phyloP scores from a whole-genome alignment of 176 grass and related monocot genomes.

The Areca catechu region DNA sequence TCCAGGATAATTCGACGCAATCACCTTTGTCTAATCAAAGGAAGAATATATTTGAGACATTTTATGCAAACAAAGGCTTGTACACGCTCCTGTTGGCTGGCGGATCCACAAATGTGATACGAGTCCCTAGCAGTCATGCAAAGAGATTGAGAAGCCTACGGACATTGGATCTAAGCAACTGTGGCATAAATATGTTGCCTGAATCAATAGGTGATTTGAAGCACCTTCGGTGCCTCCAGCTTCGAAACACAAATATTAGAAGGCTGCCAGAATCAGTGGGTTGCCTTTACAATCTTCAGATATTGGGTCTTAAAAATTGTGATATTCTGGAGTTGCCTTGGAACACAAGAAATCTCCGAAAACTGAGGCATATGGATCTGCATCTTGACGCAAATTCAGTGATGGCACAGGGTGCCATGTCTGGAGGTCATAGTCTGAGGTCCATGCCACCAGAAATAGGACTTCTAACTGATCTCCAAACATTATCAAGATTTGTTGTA shows the following conservation, averaged over 20 bases:
- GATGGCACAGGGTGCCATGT: not conserved
- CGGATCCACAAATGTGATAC: not conserved
- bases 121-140: conserved; percentile 7
- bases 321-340: conserved; percentile 30
- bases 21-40: too few species aligned
- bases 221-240: too few species aligned
- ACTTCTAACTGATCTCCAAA: conserved; percentile 5
- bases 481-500: conserved; percentile 33
- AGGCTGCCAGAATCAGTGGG: conserved; percentile 9
- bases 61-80: too few species aligned
- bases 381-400: conserved; percentile 18
- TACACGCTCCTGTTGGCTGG: conserved; percentile 29
- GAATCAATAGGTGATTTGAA: conserved; percentile 20
- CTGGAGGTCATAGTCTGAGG: conserved; percentile 2
- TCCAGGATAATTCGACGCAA: too few species aligned
- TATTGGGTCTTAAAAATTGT: conserved; percentile 39
- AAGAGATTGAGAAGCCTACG: conserved; percentile 19
- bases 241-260: conserved; percentile 36
- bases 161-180: conserved; percentile 32
- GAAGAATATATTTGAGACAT: too few species aligned
- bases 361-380: conserved; percentile 43
- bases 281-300: conserved; percentile 37
- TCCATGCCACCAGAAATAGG: conserved; percentile 31
- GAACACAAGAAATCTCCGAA: conserved; percentile 7
- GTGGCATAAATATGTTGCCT: conserved; percentile 18